Evolutionary conservation across 2,329 filamentous ascomycete genomes (phyloP).

Genomic region (Truncatella angustata): DNA sequence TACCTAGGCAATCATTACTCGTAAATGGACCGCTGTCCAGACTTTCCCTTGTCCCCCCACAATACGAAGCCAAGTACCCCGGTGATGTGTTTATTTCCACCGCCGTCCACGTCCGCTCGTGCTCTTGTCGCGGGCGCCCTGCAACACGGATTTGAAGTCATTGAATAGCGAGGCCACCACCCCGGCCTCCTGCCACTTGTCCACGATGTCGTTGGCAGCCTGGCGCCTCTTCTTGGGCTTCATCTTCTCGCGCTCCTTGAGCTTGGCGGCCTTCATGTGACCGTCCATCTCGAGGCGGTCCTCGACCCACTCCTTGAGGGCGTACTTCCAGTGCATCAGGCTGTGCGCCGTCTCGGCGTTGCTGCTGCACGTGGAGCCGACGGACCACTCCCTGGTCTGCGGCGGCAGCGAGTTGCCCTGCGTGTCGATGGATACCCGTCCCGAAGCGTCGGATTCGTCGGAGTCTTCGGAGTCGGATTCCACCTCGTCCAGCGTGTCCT

Average conservation of each 20-base stretch:
- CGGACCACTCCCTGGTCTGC: slow-evolving; percentile 37
- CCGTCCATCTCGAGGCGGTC: slow-evolving; percentile 58
- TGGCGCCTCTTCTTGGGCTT: slow-evolving; percentile 57
- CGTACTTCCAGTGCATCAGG: slow-evolving; percentile 73
- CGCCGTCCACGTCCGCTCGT: slow-evolving; percentile 25
- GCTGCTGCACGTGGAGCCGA: slow-evolving; percentile 40
- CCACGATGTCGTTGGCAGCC: slow-evolving; percentile 62
- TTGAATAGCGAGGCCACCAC: slow-evolving; percentile 61
- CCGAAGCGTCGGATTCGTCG: slow-evolving; percentile 32
- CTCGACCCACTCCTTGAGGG: slow-evolving; percentile 71
- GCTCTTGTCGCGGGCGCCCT: slow-evolving; percentile 50
- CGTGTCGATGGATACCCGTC: slow-evolving; percentile 34
- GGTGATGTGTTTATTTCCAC: neutral
- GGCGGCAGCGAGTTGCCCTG: slow-evolving; percentile 34
- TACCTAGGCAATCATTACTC: too few species aligned
- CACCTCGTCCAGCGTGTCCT: slow-evolving; percentile 64
- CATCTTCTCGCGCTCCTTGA: slow-evolving; percentile 61
- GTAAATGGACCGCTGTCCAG: neutral
- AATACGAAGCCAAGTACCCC: neutral
- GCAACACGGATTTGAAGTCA: slow-evolving; percentile 63
- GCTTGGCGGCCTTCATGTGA: slow-evolving; percentile 53
- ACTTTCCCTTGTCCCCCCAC: neutral
- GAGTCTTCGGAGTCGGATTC: slow-evolving; percentile 35
- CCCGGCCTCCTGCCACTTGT: slow-evolving; percentile 58
- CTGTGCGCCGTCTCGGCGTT: slow-evolving; percentile 68